These are phyloP conservation scores for Fraxinus sp. DNA, from an alignment of 305 asterid genomes.

Conservation along the genomic window DNA sequence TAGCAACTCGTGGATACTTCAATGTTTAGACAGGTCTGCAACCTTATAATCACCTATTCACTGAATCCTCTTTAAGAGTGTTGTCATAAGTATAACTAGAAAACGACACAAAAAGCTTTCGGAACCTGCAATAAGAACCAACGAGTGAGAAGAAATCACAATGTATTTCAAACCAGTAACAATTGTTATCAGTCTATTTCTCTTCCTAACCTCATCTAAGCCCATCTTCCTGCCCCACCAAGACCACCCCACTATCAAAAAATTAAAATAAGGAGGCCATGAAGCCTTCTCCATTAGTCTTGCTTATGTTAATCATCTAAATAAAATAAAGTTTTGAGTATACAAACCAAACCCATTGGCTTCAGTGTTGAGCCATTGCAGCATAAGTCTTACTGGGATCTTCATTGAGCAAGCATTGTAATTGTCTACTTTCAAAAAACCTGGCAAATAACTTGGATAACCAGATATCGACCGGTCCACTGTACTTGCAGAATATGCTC, in stretches of 20 bases:
- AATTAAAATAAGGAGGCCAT: background rate
- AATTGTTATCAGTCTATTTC: background rate
- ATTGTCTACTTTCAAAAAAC: conserved; percentile 29
- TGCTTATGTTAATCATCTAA: background rate
- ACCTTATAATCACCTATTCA: conserved; percentile 13
- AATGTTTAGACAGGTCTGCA: too few relatives aligned
- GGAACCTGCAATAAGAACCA: conserved; percentile 57
- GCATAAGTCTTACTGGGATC: conserved; percentile 56
- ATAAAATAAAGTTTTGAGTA: background rate
- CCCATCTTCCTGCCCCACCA: background rate
- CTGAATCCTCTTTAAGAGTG: conserved; percentile 54
- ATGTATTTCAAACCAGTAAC: background rate
- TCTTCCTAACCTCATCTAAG: background rate
- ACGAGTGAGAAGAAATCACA: background rate
- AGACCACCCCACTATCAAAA: background rate
- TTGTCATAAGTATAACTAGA: conserved; percentile 81
- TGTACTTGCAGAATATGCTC: conserved; percentile 69
- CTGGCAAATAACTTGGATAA: conserved; percentile 48
- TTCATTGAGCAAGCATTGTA: conserved; percentile 60
- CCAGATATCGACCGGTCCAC: conserved; percentile 80
- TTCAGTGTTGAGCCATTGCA: conserved; percentile 82
- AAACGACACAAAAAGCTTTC: conserved; percentile 76
- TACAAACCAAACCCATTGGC: conserved; percentile 88
- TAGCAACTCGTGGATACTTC: background rate
- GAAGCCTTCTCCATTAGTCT: background rate